phyloP scores from a whole-genome alignment of 1,284 basidiomycete genomes.

The Rhodotorula sp. region DNA sequence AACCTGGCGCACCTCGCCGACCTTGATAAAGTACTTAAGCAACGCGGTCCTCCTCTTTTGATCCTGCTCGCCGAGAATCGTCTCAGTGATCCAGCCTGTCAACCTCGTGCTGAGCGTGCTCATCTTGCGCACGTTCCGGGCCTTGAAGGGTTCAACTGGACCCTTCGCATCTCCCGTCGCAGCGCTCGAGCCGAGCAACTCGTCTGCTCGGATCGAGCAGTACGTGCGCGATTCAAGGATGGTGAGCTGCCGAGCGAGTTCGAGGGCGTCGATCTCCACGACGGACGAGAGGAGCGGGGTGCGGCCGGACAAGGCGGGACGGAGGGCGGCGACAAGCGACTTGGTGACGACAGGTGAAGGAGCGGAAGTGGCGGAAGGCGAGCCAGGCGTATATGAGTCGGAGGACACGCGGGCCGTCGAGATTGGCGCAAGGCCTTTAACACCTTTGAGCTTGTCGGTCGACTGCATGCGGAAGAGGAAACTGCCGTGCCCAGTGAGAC shows the following conservation, averaged over 20 bases:
- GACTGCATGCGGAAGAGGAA: slow-evolving; percentile 46
- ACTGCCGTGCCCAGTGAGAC: neutral
- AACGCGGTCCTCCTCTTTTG: slow-evolving; percentile 48
- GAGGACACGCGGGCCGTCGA: neutral
- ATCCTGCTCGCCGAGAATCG: slow-evolving; percentile 51
- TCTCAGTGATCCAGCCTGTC: slow-evolving; percentile 54
- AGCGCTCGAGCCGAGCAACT: slow-evolving; percentile 48
- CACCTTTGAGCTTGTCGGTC: slow-evolving; percentile 46
- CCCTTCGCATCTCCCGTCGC: neutral
- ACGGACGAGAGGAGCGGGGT: slow-evolving; percentile 58
- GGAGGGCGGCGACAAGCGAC: slow-evolving; percentile 58
- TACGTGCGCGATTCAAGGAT: slow-evolving; percentile 49
- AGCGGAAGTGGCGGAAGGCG: slow-evolving; percentile 4
- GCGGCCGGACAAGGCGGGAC: slow-evolving; percentile 53
- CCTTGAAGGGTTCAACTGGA: slow-evolving; percentile 7
- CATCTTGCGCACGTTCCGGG: slow-evolving; percentile 50
- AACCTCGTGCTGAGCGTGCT: slow-evolving; percentile 51
- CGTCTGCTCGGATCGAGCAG: slow-evolving; percentile 50
- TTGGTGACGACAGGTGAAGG: slow-evolving; percentile 73
- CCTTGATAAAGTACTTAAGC: slow-evolving; percentile 53
- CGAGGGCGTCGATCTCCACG: slow-evolving; percentile 78
- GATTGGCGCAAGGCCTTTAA: slow-evolving; percentile 19
- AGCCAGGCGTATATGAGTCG: slow-evolving; percentile 21
- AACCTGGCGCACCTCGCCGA: slow-evolving; percentile 48
- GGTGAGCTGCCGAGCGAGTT: slow-evolving; percentile 59